Evolutionary conservation across 305 asterid species (phyloP), one percentile per base, ranked within the genome.

Genomic region (Fraxinus nigra): DNA sequence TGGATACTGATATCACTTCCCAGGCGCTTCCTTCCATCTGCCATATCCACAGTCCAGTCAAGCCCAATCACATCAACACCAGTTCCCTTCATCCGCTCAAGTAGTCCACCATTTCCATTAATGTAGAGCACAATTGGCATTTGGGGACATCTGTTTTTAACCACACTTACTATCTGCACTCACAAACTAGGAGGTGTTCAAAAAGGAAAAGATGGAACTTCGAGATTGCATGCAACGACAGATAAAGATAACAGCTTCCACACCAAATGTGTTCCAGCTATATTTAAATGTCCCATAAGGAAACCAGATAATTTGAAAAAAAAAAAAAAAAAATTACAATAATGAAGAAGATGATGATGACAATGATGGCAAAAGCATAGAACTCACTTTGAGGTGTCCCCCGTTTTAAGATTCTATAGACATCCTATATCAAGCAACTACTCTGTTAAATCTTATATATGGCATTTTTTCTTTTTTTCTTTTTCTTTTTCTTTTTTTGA

Each of bases 1-100:
- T 95, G 98, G 86, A 94, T 87, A 67, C 94, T 83, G 48, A 93
- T 87, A 88, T 93, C 93, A 40, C 9, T 92, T 87, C 99, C 98
- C 48, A 94, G 82, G 35, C 98, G 95, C 82, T 51, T 89, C 86
- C 98, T 91, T 84, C 94, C 98, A 79, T 93, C 98, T 48, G 90
- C 92, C 95, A 94, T 93, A 84, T 94, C 98, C 48, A 93, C 91
- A 5, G 98, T 93, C 98, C 99, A 96, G 88, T 94, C 98, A 65
- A 93, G 98, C 83, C 98, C 98, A 80, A 96, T 89, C 48, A 94
- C 98, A 82, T 94, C 98, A 81, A 93, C 98, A 48, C 97, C 98
- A 79, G 97, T 94, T 84, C 85, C 85, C 90, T 90, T 91, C 98
- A 94, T 95, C 84, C 93, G 89, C 83, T 95, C 98, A 75, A 95